Base-by-base conservation (phyloP, 2,329 filamentous ascomycete genomes). In the Beauveria asiatica region DNA sequence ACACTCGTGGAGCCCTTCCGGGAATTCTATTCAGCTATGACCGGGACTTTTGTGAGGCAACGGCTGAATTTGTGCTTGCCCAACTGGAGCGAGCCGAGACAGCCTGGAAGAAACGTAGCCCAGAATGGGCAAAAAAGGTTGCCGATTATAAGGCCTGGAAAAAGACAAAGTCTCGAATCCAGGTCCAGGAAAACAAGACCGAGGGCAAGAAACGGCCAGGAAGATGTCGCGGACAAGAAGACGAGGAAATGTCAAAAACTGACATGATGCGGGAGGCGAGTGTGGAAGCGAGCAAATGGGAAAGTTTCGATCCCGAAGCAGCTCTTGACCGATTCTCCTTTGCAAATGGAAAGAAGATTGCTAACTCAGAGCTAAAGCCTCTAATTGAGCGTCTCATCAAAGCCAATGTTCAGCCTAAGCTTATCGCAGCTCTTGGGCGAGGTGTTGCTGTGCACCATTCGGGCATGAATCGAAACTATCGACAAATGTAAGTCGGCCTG, bases 21-120 rank as follows among this genome's bases (percentile, higher is more conserved):
- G 88, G 86, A 0, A 84, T 93, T 13, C 70, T 92, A 1, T 93
- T 93, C 76, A 89, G 90, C 68, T 93, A 89, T 65, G 86, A 92
- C 64, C 83, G 88, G 52, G 70, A 71, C 1, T 71, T 75, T 33
- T 92, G 89, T 66, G 88, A 91, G 70, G 69, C 71, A 10, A 80
- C 88, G 30, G 80, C 82, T 27, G 65, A 70, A 25, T 66, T 72
- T 0, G 65, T 92, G 0, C 69, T 86, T 1, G 65, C 70, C 0
- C 76, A 83, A 61, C 73, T 92, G 0, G 68, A 63, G 30, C 33
- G 48, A 1, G 66, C 64, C 2, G 72, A 75, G 46, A n/a, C 41
- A 5, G 50, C 55, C 7, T 88, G 82, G 76, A 85, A 86, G 66
- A 73, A 81, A 53, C 75, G 75, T 1, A 83, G 80, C 60, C 70